Evolutionary conservation across 2,329 filamentous ascomycete genomes (phyloP), one percentile per base, ranked within the genome.

Genomic region (Allantophomopsis cytisporea): DNA sequence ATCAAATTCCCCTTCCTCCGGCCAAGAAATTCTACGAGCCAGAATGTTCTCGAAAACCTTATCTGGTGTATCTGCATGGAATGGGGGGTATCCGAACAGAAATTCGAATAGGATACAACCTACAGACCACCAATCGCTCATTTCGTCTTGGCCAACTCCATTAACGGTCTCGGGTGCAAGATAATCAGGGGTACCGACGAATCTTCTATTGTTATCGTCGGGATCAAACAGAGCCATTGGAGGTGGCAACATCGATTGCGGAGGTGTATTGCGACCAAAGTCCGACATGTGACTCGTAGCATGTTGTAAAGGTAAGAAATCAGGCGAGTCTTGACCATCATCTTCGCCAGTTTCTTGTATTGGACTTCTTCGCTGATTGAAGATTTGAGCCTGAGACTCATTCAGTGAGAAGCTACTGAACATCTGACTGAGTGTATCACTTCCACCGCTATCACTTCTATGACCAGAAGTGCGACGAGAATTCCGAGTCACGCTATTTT

Each of bases 101-200:
- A 94, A 95, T 54, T 98, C 91, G 52, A 95, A 98, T 60, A 96
- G 66, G 50, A 98, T 96, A 58, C 93, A 98, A 1, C 91, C 91
- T n/a, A 98, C 71, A 16, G 91, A 96, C 91, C 91, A 98, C 91
- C 91, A 98, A 76, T 98, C 91, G 55, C 91, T 96, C 49, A 89
- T 91, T 59, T 96, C 89, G 54, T 98, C 91, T 59, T 98, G 91
- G 2, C 89, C 87, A 48, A 87, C 79, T 37, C 93, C 91, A 47
- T 86, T 88, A 54, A 98, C 94, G 0, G 93, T 98, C 57, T 98
- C 93, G 0, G 91, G 91, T 0, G 91, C 91, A 12, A 98, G 72
- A 55, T 98, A 98, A 58, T 98, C 91, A 0, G 91, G 91, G 0
- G 91, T 98, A 23, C 91, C 91, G 7, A 98, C 91, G 51, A 98